Conservation (phyloP, 805 yeast species). For the Kazachstania kunashirensis region DNA sequence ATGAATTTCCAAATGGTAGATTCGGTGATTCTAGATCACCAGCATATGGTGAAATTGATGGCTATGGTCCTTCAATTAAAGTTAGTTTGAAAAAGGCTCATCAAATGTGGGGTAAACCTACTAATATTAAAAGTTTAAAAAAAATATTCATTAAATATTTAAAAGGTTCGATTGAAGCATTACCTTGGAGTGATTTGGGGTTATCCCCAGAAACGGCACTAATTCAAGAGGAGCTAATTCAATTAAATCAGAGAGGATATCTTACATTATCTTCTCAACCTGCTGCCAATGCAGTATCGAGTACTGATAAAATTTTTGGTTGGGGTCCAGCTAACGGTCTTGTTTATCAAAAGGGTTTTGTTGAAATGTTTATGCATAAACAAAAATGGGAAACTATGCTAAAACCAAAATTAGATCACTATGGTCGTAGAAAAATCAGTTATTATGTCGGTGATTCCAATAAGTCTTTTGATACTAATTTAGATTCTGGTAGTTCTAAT, state of each 20-base stretch:
- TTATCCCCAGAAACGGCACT: slow-evolving; percentile 82
- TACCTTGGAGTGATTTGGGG: slow-evolving; percentile 90
- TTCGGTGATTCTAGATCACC: slow-evolving; percentile 93
- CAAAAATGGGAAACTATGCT: slow-evolving; percentile 54
- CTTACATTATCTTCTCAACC: slow-evolving; percentile 96
- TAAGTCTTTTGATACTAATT: slow-evolving; percentile 52
- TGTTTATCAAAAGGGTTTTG: slow-evolving; percentile 87
- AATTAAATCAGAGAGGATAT: slow-evolving; percentile 61
- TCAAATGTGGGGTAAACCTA: slow-evolving; percentile 76
- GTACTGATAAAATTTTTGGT: slow-evolving; percentile 83
- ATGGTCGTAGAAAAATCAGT: slow-evolving; percentile 41
- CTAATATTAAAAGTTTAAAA: slow-evolving; percentile 47
- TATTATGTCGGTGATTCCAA: slow-evolving; percentile 64
- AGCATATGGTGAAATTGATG: slow-evolving; percentile 96
- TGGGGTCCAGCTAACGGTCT: slow-evolving; percentile 94
- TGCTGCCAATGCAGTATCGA: slow-evolving; percentile 68
- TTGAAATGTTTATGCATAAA: slow-evolving; percentile 77
- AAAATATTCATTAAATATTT: slow-evolving; percentile 62
- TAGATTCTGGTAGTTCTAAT: slow-evolving; percentile 46
- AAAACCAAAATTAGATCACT: slow-evolving; percentile 40
- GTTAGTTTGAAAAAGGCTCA: slow-evolving; percentile 57
- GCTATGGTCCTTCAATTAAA: slow-evolving; percentile 88
- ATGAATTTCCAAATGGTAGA: slow-evolving; percentile 92
- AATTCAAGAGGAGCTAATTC: slow-evolving; percentile 83
- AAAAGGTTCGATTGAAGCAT: slow-evolving; percentile 59